These are phyloP conservation scores for Terfezia boudieri DNA, from an alignment of 495 filamentous ascomycete species.

Conservation along the genomic window DNA sequence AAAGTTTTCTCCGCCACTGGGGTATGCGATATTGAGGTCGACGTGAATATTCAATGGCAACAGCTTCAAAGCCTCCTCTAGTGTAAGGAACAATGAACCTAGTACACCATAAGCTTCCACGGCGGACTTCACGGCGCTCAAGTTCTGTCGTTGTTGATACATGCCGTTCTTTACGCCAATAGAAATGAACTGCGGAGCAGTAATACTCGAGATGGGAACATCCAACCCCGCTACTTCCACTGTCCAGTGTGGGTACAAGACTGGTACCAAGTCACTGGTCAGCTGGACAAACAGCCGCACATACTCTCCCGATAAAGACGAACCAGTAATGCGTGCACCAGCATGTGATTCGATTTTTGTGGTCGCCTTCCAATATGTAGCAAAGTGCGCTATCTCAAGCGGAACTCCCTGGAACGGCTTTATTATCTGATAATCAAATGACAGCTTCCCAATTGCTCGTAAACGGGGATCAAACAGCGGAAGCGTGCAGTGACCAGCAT, in stretches of 20 bases:
- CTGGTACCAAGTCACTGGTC: slow-evolving; percentile 65
- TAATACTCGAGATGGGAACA: slow-evolving; percentile 54
- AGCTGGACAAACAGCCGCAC: slow-evolving; percentile 76
- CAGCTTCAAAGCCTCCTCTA: slow-evolving; percentile 48
- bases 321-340: slow-evolving; percentile 75
- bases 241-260: slow-evolving; percentile 65
- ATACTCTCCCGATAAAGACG: slow-evolving; percentile 83
- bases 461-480: slow-evolving; percentile 83
- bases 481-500: slow-evolving; percentile 54
- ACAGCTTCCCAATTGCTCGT: slow-evolving; percentile 82
- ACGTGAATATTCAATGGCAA: slow-evolving; percentile 60
- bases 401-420: slow-evolving; percentile 89
- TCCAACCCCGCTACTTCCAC: slow-evolving; percentile 60
- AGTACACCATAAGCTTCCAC: slow-evolving; percentile 43
- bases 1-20: slow-evolving; percentile 47
- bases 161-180: slow-evolving; percentile 35
- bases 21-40: slow-evolving; percentile 71
- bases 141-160: slow-evolving; percentile 17
- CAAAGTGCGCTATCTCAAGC: slow-evolving; percentile 89
- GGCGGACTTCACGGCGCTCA: slow-evolving; percentile 29
- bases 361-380: slow-evolving; percentile 98
- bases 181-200: slow-evolving; percentile 45
- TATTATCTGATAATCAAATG: slow-evolving; percentile 84
- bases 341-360: slow-evolving; percentile 58
- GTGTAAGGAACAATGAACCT: slow-evolving; percentile 47